Percentiles rank a stretch among this genome's conserved stretches.
These are phyloP conservation scores for Pinus taeda DNA, from an alignment of 75 land plant genomes.

Conservation along the genomic window DNA sequence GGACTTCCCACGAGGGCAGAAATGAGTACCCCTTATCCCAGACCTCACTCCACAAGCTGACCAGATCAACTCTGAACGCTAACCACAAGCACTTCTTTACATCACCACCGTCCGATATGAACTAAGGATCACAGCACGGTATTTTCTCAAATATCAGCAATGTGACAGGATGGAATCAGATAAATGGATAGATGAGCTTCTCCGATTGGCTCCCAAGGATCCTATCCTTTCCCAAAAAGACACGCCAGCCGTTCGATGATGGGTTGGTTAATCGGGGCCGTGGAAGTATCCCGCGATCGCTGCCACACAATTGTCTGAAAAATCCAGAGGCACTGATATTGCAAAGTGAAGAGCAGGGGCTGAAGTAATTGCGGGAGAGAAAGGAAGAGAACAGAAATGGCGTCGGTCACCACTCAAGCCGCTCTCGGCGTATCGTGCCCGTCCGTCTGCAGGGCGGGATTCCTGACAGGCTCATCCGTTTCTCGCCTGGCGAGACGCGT, in stretches of 20 bases:
- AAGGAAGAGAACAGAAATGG: slow-evolving; percentile 24
- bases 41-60: too few species aligned
- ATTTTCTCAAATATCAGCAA: too few species aligned
- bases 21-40: too few species aligned
- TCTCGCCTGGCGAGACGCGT: slow-evolving; percentile 17
- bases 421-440: slow-evolving; percentile 53
- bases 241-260: neutral
- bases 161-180: neutral
- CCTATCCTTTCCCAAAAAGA: neutral
- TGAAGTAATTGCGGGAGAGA: neutral
- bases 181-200: slow-evolving; percentile 3
- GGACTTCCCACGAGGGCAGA: too few species aligned
- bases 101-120: too few species aligned
- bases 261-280: neutral
- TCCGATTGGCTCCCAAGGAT: slow-evolving; percentile 8
- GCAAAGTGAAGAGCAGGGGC: neutral
- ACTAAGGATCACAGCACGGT: too few species aligned
- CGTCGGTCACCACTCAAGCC: slow-evolving; percentile 51
- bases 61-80: too few species aligned
- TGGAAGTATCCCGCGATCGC: neutral
- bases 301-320: slow-evolving; percentile 5
- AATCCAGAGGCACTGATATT: neutral
- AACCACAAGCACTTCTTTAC: too few species aligned
- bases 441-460: slow-evolving; percentile 28
- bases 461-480: slow-evolving; percentile 37